A percentile compares a stretch with the other conserved stretches of the same genome.
Evolutionary conservation across 805 yeast species (phyloP).

Genomic region (Candida ulmi): DNA sequence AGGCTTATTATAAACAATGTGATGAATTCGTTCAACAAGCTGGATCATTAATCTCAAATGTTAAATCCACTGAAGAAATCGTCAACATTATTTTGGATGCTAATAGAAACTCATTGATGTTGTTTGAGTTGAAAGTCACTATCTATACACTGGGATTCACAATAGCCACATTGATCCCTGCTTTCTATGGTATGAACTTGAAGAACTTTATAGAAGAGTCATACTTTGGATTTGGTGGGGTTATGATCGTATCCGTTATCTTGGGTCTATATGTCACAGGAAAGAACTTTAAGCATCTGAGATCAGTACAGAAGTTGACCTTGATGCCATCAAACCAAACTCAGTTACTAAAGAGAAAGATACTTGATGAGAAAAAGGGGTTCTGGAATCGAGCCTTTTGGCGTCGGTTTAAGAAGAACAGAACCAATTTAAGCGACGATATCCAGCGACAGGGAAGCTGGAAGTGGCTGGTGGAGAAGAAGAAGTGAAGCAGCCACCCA

Average conservation of each 20-base stretch:
- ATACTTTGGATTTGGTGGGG: constrained; percentile 53
- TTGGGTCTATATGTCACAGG: constrained; percentile 51
- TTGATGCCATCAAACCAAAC: constrained; percentile 43
- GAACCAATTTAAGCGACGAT: constrained; percentile 13
- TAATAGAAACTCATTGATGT: constrained; percentile 84
- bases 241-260: constrained; percentile 44
- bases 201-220: constrained; percentile 75
- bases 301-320: constrained; percentile 60
- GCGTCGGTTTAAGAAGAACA: constrained; percentile 4
- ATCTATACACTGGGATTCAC: constrained; percentile 83
- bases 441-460: constrained; percentile 41
- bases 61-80: constrained; percentile 87
- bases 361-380: constrained; percentile 1
- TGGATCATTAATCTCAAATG: constrained; percentile 75
- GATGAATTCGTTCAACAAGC: constrained; percentile 93
- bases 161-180: constrained; percentile 79
- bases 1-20: constrained; percentile 84
- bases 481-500: too few species aligned
- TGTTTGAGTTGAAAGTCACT: constrained; percentile 75
- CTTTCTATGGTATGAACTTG: constrained; percentile 85
- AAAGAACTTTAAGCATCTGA: constrained; percentile 50
- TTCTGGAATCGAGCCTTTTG: constrained; percentile 11
- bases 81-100: constrained; percentile 89
- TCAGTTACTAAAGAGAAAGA: background rate
- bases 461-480: constrained; percentile 49